Percentiles rank a stretch among this genome's conserved stretches.
Evolutionary conservation across 1,284 basidiomycete species (phyloP).

Genomic region (Leccinum insolens): DNA sequence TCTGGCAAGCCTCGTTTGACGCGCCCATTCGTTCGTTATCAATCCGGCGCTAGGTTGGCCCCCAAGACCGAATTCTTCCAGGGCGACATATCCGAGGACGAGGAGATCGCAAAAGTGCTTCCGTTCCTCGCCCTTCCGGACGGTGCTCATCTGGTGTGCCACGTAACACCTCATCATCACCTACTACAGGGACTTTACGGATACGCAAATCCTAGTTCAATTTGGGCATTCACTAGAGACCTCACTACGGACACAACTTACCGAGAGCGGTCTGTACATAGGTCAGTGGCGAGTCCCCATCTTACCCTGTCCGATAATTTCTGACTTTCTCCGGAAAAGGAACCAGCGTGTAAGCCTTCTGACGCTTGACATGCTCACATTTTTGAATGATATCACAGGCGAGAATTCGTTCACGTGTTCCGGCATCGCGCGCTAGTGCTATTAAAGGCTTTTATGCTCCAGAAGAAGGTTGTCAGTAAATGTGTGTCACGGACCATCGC

Average conservation of each 20-base stretch:
- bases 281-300: conserved; percentile 47
- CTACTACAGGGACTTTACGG: conserved; percentile 72
- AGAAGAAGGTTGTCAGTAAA: conserved; percentile 68
- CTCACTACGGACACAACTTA: conserved; percentile 69
- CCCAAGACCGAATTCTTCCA: conserved; percentile 81
- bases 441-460: conserved; percentile 93
- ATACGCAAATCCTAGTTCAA: conserved; percentile 82
- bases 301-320: neutral
- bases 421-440: conserved; percentile 91
- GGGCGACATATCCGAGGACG: conserved; percentile 76
- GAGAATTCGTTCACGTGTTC: conserved; percentile 94
- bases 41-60: conserved; percentile 69
- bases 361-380: neutral
- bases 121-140: conserved; percentile 99
- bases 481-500: conserved; percentile 1
- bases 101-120: conserved; percentile 80
- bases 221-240: conserved; percentile 77
- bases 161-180: neutral
- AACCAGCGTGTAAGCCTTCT: conserved; percentile 71
- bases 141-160: conserved; percentile 87
- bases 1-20: conserved; percentile 52
- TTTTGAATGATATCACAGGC: conserved; percentile 40
- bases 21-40: conserved; percentile 15
- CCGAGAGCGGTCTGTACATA: conserved; percentile 86
- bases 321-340: conserved; percentile 47